phyloP scores from a whole-genome alignment of 164 flowering plant genomes.

The Aristolochia fimbriata region DNA sequence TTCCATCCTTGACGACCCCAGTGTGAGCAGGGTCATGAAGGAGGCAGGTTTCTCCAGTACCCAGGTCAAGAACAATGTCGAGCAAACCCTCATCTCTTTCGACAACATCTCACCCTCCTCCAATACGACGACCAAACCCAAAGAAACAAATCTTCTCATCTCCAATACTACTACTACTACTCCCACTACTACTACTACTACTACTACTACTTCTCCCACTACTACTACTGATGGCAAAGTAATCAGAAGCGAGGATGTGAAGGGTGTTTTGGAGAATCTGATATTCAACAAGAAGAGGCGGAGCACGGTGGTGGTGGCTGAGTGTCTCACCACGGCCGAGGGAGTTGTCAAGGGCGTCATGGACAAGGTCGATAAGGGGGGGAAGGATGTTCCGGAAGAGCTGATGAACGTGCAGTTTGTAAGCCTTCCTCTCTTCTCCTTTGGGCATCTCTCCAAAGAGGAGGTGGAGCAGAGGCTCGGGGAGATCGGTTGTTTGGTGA shows the following conservation, averaged over 20 bases:
- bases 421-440: conserved; percentile 38
- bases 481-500: conserved; percentile 49
- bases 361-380: conserved; percentile 49
- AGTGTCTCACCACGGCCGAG: conserved; percentile 42
- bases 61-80: conserved; percentile 81
- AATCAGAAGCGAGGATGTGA: conserved; percentile 37
- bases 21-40: conserved; percentile 96
- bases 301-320: conserved; percentile 60
- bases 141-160: conserved; percentile 28
- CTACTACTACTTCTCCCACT: not conserved
- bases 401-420: conserved; percentile 46
- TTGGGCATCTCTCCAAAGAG: conserved; percentile 34
- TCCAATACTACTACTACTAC: conserved; percentile 8
- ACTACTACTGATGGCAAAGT: conserved; percentile 1
- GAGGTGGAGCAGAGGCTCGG: conserved; percentile 58
- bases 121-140: conserved; percentile 21
- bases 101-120: conserved; percentile 31
- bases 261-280: conserved; percentile 44
- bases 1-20: conserved; percentile 92
- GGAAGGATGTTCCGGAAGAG: conserved; percentile 48
- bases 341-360: conserved; percentile 48
- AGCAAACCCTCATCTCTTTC: conserved; percentile 61
- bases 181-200: not conserved
- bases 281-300: conserved; percentile 37
- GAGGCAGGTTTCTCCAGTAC: conserved; percentile 96